Evolutionary conservation across 306 rosid species (phyloP), one percentile per base, ranked within the genome.

Genomic region (Dalbergia cochinchinensis): DNA sequence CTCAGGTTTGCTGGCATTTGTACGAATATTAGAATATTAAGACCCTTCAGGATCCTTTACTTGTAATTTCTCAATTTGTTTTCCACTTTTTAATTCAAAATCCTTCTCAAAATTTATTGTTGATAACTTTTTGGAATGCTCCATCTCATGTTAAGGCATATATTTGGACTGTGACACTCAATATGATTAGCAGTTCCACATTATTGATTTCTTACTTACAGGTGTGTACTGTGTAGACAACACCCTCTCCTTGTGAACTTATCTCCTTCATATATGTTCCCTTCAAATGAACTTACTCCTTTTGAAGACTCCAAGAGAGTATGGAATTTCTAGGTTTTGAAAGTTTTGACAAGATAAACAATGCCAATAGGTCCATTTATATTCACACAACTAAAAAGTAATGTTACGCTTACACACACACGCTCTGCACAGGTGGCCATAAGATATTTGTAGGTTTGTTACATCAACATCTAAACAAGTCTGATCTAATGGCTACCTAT

Each of bases 401-500:
- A 66, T 55, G 19, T 42, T 41, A 41, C 33, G 42, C 45, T 33
- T 44, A 42, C 48, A 78, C 11, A 31, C 31, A 9, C 74, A 66
- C 48, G 33, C 50, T 55, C 58, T 35, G 65, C 55, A 35, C 37
- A 65, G 73, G 44, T 53, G 54, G 80, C 44, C 57, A 20, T 20
- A 19, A 76, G 63, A 76, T 63, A 48, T 64, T 20, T 64, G 69
- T 39, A 44, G 8, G 18, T 31, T n/a, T 37, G 42, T 55, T 55
- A 54, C 13, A 42, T 54, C 41, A 55, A 66, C 58, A 67, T 68
- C 75, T 41, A 73, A 58, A 74, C 57, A 34, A 59, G 71, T 59
- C 80, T 67, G 18, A 81, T 34, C 26, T 42, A 81, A 48, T 47
- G 66, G 51, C 65, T 67, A 50, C 58, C 64, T 11, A 69, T 37